A percentile compares a stretch with the other conserved stretches of the same genome.
phyloP scores from a whole-genome alignment of 2,329 filamentous ascomycete species.

The Seiridium cupressi region DNA sequence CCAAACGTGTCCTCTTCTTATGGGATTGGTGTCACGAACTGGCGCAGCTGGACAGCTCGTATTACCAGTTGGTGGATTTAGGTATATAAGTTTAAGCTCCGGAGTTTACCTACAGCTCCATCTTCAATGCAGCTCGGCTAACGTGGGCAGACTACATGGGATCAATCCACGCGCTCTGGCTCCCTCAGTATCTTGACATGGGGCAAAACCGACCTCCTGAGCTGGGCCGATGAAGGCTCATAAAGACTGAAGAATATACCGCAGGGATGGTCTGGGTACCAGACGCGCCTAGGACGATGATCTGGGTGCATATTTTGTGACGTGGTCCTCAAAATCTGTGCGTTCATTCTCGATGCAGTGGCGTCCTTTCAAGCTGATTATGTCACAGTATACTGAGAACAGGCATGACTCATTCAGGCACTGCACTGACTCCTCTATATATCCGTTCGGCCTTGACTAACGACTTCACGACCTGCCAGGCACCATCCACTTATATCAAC shows the following conservation, averaged over 20 bases:
- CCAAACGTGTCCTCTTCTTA: no score
- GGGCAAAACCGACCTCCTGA: not conserved
- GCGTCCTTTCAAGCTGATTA: no score
- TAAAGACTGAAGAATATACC: not conserved
- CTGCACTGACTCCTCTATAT: not conserved
- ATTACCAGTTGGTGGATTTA: no score
- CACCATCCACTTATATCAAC: not conserved
- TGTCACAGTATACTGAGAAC: not conserved
- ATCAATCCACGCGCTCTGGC: not conserved
- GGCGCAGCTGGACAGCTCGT: no score
- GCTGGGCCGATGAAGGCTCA: not conserved
- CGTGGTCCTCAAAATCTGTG: not conserved
- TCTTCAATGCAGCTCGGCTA: not conserved
- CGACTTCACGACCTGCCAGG: not conserved
- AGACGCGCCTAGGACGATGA: not conserved
- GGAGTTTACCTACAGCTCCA: no score
- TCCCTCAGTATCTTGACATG: not conserved
- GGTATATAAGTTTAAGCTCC: no score
- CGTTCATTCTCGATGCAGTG: no score
- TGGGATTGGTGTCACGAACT: no score
- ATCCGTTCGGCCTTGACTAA: not conserved
- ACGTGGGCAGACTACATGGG: not conserved
- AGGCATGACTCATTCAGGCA: not conserved
- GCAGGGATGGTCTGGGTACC: not conserved
- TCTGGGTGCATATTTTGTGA: not conserved